Percentiles rank a stretch among this genome's conserved stretches.
These are phyloP conservation scores for Sherardia arvensis DNA, from an alignment of 257 asterid species.

Conservation along the genomic window DNA sequence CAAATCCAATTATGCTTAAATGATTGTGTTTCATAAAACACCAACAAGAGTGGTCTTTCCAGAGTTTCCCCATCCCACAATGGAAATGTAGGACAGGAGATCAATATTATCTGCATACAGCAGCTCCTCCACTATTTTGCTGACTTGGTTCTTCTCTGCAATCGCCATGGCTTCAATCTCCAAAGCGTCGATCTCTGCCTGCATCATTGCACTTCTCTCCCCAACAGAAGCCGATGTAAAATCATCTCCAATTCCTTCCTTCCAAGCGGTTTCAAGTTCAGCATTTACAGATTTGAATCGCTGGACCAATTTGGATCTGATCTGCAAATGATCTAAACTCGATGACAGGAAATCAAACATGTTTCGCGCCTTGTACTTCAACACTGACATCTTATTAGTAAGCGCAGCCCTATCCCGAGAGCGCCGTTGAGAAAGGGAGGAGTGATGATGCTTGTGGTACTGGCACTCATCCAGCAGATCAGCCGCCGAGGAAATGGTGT, in stretches of 20 bases:
- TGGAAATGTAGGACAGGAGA: not conserved
- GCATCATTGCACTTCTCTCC: not conserved
- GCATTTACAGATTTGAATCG: not conserved
- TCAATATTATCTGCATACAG: not conserved
- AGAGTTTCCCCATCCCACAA: slow-evolving; percentile 10
- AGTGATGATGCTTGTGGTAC: slow-evolving; percentile 2
- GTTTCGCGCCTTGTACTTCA: too few species aligned
- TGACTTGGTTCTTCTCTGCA: not conserved
- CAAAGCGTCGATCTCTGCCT: not conserved
- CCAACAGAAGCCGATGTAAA: not conserved
- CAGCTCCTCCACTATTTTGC: not conserved
- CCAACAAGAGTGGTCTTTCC: too few species aligned
- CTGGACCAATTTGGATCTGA: not conserved
- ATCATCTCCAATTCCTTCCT: not conserved
- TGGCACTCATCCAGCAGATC: slow-evolving; percentile 13
- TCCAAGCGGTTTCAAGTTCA: not conserved
- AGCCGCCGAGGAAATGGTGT: slow-evolving; percentile 7
- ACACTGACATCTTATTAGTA: not conserved
- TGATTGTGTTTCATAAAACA: too few species aligned
- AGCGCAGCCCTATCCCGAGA: too few species aligned
- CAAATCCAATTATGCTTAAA: too few species aligned
- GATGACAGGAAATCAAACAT: not conserved
- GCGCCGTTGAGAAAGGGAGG: not conserved
- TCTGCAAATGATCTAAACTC: not conserved
- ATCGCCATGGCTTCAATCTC: not conserved